Percentiles rank a stretch among this genome's conserved stretches.
phyloP scores from a whole-genome alignment of 2,329 filamentous ascomycete genomes.

The Knufia fluminis region DNA sequence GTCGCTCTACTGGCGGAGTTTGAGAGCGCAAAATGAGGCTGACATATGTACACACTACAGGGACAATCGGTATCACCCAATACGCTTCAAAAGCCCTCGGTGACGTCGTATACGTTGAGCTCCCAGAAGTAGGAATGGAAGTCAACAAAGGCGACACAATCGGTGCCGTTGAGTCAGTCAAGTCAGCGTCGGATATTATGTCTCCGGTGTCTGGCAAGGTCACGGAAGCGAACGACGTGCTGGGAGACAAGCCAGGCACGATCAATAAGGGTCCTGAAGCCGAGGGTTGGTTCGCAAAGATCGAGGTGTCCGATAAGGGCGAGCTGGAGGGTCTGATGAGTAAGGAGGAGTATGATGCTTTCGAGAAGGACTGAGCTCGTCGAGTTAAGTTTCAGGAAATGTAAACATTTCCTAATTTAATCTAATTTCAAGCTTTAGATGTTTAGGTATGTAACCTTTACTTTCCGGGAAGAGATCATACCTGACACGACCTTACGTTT shows the following conservation, averaged over 20 bases:
- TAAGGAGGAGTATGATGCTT: constrained; percentile 65
- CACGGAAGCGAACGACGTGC: constrained; percentile 58
- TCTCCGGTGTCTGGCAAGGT: constrained; percentile 74
- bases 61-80: constrained; percentile 70
- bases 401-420: too few species aligned
- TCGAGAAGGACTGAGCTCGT: constrained; percentile 43
- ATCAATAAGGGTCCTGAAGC: constrained; percentile 88
- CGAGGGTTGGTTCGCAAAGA: constrained; percentile 88
- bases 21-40: too few species aligned
- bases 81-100: constrained; percentile 90
- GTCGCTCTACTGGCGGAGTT: too few species aligned
- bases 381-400: too few species aligned
- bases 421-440: too few species aligned
- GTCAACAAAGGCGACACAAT: constrained; percentile 71
- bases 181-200: constrained; percentile 96
- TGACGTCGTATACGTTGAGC: constrained; percentile 95
- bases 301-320: constrained; percentile 61
- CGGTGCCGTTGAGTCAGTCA: constrained; percentile 94
- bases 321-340: constrained; percentile 73
- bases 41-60: constrained; percentile 29
- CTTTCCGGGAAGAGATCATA: too few species aligned
- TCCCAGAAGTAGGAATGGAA: constrained; percentile 62
- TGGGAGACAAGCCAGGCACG: constrained; percentile 75
- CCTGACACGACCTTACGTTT: too few species aligned
- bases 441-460: too few species aligned